These are phyloP conservation scores for Gaillardinia entomophila DNA, from an alignment of 805 yeast genomes.

Conservation along the genomic window DNA sequence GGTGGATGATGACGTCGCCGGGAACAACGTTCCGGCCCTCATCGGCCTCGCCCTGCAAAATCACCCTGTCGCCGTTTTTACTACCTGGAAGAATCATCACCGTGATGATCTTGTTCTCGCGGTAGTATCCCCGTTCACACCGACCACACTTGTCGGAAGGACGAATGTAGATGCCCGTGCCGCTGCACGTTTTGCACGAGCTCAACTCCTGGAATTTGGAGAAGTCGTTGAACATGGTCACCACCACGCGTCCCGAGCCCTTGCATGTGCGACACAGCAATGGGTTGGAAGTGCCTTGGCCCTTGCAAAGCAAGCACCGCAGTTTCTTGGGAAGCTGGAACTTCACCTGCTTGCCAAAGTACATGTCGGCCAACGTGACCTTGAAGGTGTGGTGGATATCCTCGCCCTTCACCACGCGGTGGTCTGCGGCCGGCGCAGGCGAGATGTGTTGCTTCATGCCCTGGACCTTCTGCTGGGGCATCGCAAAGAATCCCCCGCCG, in stretches of 20 bases:
- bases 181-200: constrained; percentile 28
- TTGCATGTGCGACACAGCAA: constrained; percentile 30
- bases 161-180: constrained; percentile 23
- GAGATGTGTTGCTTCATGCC: constrained; percentile 10
- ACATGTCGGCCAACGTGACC: constrained; percentile 51
- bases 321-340: constrained; percentile 48
- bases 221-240: constrained; percentile 36
- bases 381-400: constrained; percentile 52
- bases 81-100: constrained; percentile 55
- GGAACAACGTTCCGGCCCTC: constrained; percentile 55
- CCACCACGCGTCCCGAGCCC: constrained; percentile 44
- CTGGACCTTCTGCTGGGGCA: neutral
- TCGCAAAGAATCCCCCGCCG: neutral
- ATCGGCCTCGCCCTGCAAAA: constrained; percentile 59
- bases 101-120: constrained; percentile 45
- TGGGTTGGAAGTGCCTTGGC: constrained; percentile 43
- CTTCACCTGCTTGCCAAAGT: constrained; percentile 51
- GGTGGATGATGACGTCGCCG: constrained; percentile 60
- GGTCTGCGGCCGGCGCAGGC: constrained; percentile 13
- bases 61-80: constrained; percentile 43
- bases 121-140: constrained; percentile 38
- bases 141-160: constrained; percentile 16
- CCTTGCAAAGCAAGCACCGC: constrained; percentile 46
- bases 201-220: constrained; percentile 35
- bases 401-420: constrained; percentile 33